A percentile compares a stretch with the other conserved stretches of the same genome.
These are phyloP conservation scores for Cordyceps cateniannulata DNA, from an alignment of 2,329 filamentous ascomycete genomes.

Conservation along the genomic window DNA sequence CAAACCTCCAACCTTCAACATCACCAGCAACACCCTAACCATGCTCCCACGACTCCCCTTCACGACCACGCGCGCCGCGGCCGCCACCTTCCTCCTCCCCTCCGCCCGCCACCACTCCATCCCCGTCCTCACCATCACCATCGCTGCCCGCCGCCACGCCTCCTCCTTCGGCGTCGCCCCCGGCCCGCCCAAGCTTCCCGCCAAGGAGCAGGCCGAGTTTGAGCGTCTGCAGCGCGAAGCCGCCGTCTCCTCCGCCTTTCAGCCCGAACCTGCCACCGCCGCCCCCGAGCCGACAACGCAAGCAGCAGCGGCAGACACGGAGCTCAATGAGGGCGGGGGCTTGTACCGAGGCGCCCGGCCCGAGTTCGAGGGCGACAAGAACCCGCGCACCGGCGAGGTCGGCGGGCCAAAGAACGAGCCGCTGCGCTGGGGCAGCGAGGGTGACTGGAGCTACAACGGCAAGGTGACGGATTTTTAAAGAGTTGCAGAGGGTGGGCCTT, in stretches of 20 bases:
- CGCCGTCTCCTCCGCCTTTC: slow-evolving; percentile 37
- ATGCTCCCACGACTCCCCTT: slow-evolving; percentile 7
- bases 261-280: slow-evolving; percentile 22
- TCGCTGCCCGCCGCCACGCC: slow-evolving; percentile 25
- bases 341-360: slow-evolving; percentile 71
- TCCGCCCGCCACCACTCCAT: background rate
- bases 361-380: slow-evolving; percentile 87
- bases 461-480: slow-evolving; percentile 80
- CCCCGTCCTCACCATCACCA: background rate
- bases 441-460: slow-evolving; percentile 91
- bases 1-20: background rate
- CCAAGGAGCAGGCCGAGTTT: slow-evolving; percentile 84
- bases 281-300: slow-evolving; percentile 24
- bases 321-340: slow-evolving; percentile 57
- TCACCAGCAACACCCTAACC: background rate
- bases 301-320: slow-evolving; percentile 23
- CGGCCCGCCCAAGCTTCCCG: slow-evolving; percentile 77
- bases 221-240: slow-evolving; percentile 71
- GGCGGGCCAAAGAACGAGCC: slow-evolving; percentile 98
- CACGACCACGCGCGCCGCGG: background rate
- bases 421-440: slow-evolving; percentile 69
- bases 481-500: too few relatives aligned
- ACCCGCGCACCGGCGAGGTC: slow-evolving; percentile 91
- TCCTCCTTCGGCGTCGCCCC: slow-evolving; percentile 42
- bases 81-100: background rate